Evolutionary conservation across 352 stramenopile species (phyloP).

Genomic region (Albugo laibachii): DNA sequence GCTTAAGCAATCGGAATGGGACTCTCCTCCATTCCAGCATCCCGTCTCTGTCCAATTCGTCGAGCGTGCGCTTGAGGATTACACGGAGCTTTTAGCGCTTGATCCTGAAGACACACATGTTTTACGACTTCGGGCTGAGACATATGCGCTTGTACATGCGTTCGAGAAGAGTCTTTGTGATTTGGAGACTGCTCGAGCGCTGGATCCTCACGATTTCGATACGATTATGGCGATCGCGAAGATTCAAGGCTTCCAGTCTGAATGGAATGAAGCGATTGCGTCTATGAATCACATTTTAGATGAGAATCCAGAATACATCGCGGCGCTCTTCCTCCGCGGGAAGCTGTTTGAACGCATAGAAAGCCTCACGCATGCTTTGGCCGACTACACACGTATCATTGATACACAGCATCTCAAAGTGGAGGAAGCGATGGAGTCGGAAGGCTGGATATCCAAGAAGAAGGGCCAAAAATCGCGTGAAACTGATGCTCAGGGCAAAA

Average conservation of each 20-base stretch:
- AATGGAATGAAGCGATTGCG: conserved; percentile 19
- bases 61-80: conserved; percentile 38
- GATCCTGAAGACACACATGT: conserved; percentile 24
- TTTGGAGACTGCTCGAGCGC: conserved; percentile 19
- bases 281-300: conserved; percentile 33
- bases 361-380: conserved; percentile 16
- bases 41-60: conserved; percentile 15
- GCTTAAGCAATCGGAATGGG: neutral
- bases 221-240: conserved; percentile 33
- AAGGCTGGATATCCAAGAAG: conserved; percentile 1
- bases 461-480: conserved; percentile 2
- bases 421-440: neutral
- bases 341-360: conserved; percentile 26
- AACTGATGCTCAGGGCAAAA: conserved; percentile 11
- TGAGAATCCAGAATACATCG: conserved; percentile 50
- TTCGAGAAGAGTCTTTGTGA: conserved; percentile 30
- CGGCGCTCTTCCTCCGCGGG: conserved; percentile 38
- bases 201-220: conserved; percentile 36
- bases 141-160: neutral
- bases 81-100: conserved; percentile 21
- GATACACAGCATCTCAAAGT: conserved; percentile 22
- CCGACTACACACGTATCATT: conserved; percentile 51
- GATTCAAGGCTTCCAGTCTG: conserved; percentile 21
- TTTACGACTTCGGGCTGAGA: conserved; percentile 23
- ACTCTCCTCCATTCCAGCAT: conserved; percentile 7